Conservation (phyloP, 495 filamentous ascomycete genomes). For the Bryoglossum gracile region DNA sequence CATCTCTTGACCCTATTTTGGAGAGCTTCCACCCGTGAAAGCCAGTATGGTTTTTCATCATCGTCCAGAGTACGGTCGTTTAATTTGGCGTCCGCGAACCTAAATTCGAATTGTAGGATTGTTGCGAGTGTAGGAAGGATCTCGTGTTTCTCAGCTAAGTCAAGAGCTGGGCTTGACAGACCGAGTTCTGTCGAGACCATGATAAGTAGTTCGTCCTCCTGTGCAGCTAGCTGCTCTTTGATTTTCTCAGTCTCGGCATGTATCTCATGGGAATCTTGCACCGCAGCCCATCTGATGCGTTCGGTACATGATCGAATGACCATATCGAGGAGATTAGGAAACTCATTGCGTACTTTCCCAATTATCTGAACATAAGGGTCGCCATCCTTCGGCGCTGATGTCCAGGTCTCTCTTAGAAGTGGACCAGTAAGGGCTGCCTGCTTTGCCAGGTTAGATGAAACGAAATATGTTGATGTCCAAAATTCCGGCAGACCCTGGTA, state of each 20-base stretch:
- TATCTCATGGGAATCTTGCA: constrained; percentile 39
- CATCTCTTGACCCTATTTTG: constrained; percentile 39
- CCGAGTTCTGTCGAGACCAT: constrained; percentile 55
- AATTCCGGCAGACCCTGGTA: constrained; percentile 64
- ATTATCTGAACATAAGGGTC: constrained; percentile 28
- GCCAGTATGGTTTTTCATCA: background rate
- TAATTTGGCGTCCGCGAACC: constrained; percentile 1
- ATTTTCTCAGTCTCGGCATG: constrained; percentile 32
- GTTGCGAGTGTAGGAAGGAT: constrained; percentile 56
- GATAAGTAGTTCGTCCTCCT: constrained; percentile 27
- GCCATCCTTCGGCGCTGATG: constrained; percentile 3
- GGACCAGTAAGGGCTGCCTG: constrained; percentile 44
- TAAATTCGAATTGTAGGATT: constrained; percentile 41
- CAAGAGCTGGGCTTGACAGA: constrained; percentile 49
- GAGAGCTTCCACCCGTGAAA: constrained; percentile 10
- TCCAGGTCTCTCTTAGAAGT: constrained; percentile 27
- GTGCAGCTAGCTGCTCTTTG: constrained; percentile 10
- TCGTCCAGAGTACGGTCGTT: background rate
- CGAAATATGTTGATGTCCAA: constrained; percentile 68
- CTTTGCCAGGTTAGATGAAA: constrained; percentile 46
- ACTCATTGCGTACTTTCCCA: constrained; percentile 43
- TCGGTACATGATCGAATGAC: constrained; percentile 56
- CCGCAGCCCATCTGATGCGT: constrained; percentile 51
- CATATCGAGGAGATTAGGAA: constrained; percentile 45
- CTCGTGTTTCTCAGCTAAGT: constrained; percentile 57